Evolutionary conservation across 2,329 filamentous ascomycete species (phyloP).

Genomic region (Lecanosticta acicola): DNA sequence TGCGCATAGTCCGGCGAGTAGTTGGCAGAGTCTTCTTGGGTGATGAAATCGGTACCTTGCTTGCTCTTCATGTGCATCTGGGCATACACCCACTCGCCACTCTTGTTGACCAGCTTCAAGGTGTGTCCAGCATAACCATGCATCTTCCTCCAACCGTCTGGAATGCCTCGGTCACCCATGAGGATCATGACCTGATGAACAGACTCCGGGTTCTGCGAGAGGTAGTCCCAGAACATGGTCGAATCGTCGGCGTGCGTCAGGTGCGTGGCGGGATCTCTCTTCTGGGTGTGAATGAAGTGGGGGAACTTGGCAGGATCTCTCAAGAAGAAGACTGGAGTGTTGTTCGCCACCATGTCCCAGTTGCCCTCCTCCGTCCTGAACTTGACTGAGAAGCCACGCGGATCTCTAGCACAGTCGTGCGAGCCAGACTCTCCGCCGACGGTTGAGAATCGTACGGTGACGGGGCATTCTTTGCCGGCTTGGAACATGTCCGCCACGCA

Average conservation of each 20-base stretch:
- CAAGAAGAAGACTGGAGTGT: constrained; percentile 71
- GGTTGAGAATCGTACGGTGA: constrained; percentile 66
- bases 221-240: constrained; percentile 63
- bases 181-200: constrained; percentile 51
- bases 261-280: constrained; percentile 66
- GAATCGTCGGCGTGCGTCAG: constrained; percentile 59
- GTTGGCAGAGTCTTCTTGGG: constrained; percentile 46
- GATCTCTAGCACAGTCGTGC: constrained; percentile 65
- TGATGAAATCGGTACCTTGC: constrained; percentile 49
- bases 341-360: constrained; percentile 67
- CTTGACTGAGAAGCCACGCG: constrained; percentile 67
- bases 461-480: constrained; percentile 63
- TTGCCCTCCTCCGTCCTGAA: constrained; percentile 71
- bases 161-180: constrained; percentile 52
- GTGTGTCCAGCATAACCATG: constrained; percentile 51
- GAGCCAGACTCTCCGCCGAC: constrained; percentile 69
- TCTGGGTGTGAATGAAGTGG: constrained; percentile 68
- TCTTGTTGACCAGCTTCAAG: constrained; percentile 50
- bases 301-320: constrained; percentile 69
- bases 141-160: constrained; percentile 52
- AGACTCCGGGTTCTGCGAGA: constrained; percentile 50
- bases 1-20: constrained; percentile 50
- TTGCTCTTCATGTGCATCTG: constrained; percentile 51
- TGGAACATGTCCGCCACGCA: constrained; percentile 46
- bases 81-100: constrained; percentile 49